These are phyloP conservation scores for Phytophthora constricta DNA, from an alignment of 352 stramenopile species.

Conservation along the genomic window DNA sequence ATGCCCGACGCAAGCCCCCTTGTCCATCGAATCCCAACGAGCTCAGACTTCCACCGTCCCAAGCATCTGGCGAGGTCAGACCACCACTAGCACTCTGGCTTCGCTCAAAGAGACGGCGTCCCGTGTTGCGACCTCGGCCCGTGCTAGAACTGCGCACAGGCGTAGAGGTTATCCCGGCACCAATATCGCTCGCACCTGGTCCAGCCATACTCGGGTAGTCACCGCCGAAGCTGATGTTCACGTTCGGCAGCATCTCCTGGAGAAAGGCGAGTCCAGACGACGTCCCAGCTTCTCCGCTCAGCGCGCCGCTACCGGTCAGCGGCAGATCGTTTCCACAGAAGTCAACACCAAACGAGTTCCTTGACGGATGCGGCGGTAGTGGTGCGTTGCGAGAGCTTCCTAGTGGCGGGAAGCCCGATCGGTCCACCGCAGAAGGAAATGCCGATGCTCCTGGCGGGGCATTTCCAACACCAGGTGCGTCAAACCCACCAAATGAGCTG, in stretches of 20 bases:
- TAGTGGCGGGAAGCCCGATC: constrained; percentile 50
- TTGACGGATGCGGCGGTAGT: constrained; percentile 29
- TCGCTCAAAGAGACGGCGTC: constrained; percentile 49
- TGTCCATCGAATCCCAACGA: constrained; percentile 38
- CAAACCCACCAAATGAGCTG: constrained; percentile 37
- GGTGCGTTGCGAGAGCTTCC: constrained; percentile 36
- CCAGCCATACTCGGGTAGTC: constrained; percentile 52
- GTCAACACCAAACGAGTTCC: constrained; percentile 40
- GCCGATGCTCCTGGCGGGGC: constrained; percentile 25
- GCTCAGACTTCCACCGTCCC: constrained; percentile 39
- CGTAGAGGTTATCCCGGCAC: neutral
- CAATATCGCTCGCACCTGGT: constrained; percentile 15
- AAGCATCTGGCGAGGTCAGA: constrained; percentile 31
- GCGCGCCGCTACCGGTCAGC: constrained; percentile 13
- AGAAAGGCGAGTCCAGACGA: constrained; percentile 73
- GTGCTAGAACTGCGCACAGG: constrained; percentile 22
- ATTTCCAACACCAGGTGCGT: constrained; percentile 19
- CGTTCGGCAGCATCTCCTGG: constrained; percentile 89
- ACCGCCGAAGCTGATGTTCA: constrained; percentile 89
- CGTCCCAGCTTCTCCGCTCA: constrained; percentile 21
- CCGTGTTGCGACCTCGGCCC: constrained; percentile 16
- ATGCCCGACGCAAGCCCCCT: constrained; percentile 23
- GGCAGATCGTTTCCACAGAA: constrained; percentile 35
- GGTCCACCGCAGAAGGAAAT: constrained; percentile 40
- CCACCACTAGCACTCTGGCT: constrained; percentile 34